phyloP scores from a whole-genome alignment of 352 stramenopile species.

The Aphanomyces cochlioides region DNA sequence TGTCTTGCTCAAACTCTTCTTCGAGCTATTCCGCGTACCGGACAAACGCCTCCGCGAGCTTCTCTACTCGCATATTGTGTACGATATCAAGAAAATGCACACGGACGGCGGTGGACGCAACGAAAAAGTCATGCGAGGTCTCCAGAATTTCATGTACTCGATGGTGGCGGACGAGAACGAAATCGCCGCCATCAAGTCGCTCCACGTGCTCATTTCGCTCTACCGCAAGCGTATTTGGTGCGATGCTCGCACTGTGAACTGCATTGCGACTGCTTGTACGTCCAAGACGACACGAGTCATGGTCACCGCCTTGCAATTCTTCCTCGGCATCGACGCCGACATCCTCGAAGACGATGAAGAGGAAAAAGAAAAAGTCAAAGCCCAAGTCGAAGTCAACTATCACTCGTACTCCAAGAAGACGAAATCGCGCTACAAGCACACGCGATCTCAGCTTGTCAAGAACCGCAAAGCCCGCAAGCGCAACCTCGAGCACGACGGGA shows the following conservation, averaged over 20 bases:
- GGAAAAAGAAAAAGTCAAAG: constrained; percentile 87
- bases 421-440: constrained; percentile 82
- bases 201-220: constrained; percentile 93
- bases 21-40: constrained; percentile 93
- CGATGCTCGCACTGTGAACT: constrained; percentile 95
- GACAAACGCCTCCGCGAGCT: constrained; percentile 95
- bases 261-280: constrained; percentile 91
- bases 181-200: constrained; percentile 79
- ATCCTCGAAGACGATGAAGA: constrained; percentile 93
- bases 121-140: constrained; percentile 92
- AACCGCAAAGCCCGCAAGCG: constrained; percentile 84
- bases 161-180: constrained; percentile 91
- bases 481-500: constrained; percentile 68
- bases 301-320: constrained; percentile 95
- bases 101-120: constrained; percentile 49
- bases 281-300: constrained; percentile 81
- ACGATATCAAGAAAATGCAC: constrained; percentile 92
- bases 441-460: constrained; percentile 83
- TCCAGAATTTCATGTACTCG: constrained; percentile 95
- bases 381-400: constrained; percentile 85
- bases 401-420: constrained; percentile 97
- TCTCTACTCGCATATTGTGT: constrained; percentile 95
- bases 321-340: constrained; percentile 97
- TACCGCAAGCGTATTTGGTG: constrained; percentile 97
- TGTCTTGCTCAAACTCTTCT: constrained; percentile 93